Evolutionary conservation across 257 asterid species (phyloP).

Genomic region (Nicotiana benthamiana): DNA sequence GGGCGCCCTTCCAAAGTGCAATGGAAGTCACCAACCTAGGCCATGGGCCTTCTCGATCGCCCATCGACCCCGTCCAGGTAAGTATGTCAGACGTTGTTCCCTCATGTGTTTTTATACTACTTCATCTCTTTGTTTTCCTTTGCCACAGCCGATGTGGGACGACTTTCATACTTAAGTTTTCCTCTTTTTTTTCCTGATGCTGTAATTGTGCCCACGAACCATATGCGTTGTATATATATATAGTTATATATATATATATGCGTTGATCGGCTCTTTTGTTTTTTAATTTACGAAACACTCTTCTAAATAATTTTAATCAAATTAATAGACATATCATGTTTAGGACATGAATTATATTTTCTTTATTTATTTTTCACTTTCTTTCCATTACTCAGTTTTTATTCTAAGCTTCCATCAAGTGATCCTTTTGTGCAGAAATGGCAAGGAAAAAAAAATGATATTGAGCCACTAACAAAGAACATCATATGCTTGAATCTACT

Average conservation of each 20-base stretch:
- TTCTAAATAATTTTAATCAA: background rate
- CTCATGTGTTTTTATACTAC: background rate
- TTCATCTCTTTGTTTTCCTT: background rate
- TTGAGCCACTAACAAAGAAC: background rate
- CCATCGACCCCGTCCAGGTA: constrained; percentile 40
- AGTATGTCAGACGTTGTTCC: background rate
- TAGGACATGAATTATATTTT: too few species aligned
- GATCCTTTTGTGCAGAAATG: too few species aligned
- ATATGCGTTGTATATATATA: background rate
- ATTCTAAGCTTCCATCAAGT: too few species aligned
- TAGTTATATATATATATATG: background rate
- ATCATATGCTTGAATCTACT: background rate
- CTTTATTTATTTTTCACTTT: too few species aligned
- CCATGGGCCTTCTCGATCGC: constrained; percentile 21
- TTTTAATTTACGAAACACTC: background rate
- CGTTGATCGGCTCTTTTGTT: background rate
- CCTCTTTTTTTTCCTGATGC: background rate
- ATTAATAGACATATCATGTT: background rate
- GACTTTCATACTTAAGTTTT: fast-evolving
- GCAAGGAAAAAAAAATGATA: background rate
- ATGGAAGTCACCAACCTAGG: constrained; percentile 33
- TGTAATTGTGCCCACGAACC: background rate
- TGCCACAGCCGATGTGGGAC: background rate
- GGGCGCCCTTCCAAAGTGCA: constrained; percentile 12
- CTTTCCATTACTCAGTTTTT: too few species aligned